Base-by-base conservation (phyloP, 2,329 filamentous ascomycete species). In the Diplodia scrobiculata region DNA sequence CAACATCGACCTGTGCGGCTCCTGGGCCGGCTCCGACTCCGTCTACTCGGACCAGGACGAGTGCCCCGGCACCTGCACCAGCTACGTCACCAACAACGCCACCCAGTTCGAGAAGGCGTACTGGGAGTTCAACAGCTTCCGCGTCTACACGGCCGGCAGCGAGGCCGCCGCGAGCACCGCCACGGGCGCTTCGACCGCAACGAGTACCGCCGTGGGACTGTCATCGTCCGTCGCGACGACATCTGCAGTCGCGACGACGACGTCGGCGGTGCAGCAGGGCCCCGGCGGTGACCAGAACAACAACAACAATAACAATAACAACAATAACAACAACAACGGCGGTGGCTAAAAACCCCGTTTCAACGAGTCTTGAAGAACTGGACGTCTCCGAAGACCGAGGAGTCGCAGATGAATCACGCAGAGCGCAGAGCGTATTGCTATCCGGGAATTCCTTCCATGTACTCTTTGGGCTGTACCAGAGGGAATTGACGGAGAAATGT, bases 51-150 rank as follows among this genome's bases (percentile, higher is more conserved):
- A 38, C 48, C 11, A 62, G 27, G 65, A 66, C 55, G 32, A 25
- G 11, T 66, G 65, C 54, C 65, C 65, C 17, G 36, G 54, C 47
- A 87, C 69, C 11, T 78, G 76, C 66, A 68, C 73, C 38, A 71
- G 66, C 27, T 78, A 72, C 69, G 75, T 78, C 5, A 38, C 68
- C 5, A 69, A 72, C 10, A 72, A 76, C 47, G 72, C 74, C 4
- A 71, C 70, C 17, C 72, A 60, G 5, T 77, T 77, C 62, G 54
- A 41, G 47, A 70, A 76, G 51, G 71, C 72, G 25, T 78, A 74
- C 68, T 78, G 75, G 75, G 73, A 76, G 68, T 70, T 76, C 76
- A 69, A 66, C 17, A 73, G 70, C 17, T 67, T 70, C 55, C 19
- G 48, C 1, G 65, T 66, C 5, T 66, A 65, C 27, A 62, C 60